These are phyloP conservation scores for Mycosphaerella sp. DNA, from an alignment of 2,329 filamentous ascomycete species.

Conservation along the genomic window DNA sequence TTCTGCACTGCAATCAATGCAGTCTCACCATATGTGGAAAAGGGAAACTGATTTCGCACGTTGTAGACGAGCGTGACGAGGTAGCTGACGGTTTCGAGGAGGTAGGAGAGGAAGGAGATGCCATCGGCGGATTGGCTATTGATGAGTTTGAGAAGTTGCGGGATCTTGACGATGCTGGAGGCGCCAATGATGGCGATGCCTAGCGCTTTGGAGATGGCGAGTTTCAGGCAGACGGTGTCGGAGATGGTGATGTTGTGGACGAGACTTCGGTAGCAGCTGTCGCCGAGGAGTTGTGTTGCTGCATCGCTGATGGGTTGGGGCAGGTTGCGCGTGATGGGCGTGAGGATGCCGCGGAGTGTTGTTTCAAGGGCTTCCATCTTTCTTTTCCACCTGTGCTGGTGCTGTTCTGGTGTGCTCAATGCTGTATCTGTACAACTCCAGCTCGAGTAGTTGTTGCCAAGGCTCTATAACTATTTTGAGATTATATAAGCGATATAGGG, in stretches of 20 bases:
- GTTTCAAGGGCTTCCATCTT: constrained; percentile 43
- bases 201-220: constrained; percentile 84
- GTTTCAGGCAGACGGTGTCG: constrained; percentile 73
- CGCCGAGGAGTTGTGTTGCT: constrained; percentile 72
- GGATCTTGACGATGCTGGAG: constrained; percentile 88
- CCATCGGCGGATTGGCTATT: constrained; percentile 73
- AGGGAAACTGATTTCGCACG: constrained; percentile 81
- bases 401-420: background rate
- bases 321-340: constrained; percentile 43
- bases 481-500: too few relatives aligned
- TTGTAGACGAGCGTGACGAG: constrained; percentile 91
- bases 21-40: constrained; percentile 95
- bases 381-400: background rate
- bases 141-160: constrained; percentile 90
- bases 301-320: constrained; percentile 68
- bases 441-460: too few relatives aligned
- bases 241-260: constrained; percentile 77
- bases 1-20: constrained; percentile 90
- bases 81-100: constrained; percentile 83
- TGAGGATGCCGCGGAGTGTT: constrained; percentile 38
- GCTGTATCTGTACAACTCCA: too few relatives aligned
- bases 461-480: too few relatives aligned
- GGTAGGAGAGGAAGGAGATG: constrained; percentile 82
- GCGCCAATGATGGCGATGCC: constrained; percentile 90
- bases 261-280: constrained; percentile 76